Evolutionary conservation across 2,329 filamentous ascomycete species (phyloP), one percentile per base, ranked within the genome.

Genomic region (Fusarium pininemorale): DNA sequence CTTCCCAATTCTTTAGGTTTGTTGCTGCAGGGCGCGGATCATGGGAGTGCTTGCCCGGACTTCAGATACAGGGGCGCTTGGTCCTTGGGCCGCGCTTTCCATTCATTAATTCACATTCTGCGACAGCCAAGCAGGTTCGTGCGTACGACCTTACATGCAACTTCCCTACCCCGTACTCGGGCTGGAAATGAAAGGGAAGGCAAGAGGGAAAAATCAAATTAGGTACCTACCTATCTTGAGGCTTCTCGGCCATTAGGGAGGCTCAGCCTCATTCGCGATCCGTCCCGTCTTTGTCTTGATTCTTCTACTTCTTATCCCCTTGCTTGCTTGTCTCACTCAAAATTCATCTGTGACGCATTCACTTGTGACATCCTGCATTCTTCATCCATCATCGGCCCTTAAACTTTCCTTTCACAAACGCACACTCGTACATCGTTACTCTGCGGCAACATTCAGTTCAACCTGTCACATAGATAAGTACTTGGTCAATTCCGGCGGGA

Each of bases 81-180:
- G 35, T 50, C 47, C 35, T 62, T 74, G 59, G 70, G 72, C 72
- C 72, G 72, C 72, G 72, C 64, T 74, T 74, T 75, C 72, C 72
- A 74, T 66, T 51, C 69, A 61, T 66, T 73, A 74, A 74, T 75
- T 74, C 72, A 69, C 32, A 66, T 57, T 57, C 60, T 74, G 68
- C 48, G 68, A 70, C 69, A 62, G 54, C 57, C 71, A 59, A 73
- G 70, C 56, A 74, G 70, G 67, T 69, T 61, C 67, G 67, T 70
- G 67, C 67, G 66, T 61, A 47, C 61, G 35, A 47, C 56, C 30
- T 68, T 55, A 69, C 70, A 73, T 68, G 70, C 62, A 68, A 72
- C 70, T 74, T 64, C 66, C 71, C 60, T 64, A 63, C 69, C 58
- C 66, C 71, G 54, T 64, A 60, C 69, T 57, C 20, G n/a, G 63